These are phyloP conservation scores for Zygoascus biomembranicola DNA, from an alignment of 805 yeast genomes.

Conservation along the genomic window DNA sequence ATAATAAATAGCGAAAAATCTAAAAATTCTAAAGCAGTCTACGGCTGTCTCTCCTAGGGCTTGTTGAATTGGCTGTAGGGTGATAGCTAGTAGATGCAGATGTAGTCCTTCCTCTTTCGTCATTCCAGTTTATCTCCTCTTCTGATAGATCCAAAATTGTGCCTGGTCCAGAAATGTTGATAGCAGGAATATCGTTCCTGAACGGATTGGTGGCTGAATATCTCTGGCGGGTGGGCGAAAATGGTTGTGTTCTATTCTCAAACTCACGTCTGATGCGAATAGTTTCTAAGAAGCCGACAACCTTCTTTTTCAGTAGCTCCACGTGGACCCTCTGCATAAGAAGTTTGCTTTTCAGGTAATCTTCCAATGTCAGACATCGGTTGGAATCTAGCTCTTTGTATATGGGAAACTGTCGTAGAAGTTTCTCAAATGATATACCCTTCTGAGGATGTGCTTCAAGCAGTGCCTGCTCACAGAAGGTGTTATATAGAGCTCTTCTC, in stretches of 20 bases:
- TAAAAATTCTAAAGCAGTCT: neutral
- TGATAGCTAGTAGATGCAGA: conserved; percentile 1
- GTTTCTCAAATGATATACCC: conserved; percentile 55
- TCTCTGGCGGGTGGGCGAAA: neutral
- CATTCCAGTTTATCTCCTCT: neutral
- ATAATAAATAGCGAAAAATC: neutral
- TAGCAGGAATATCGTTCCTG: neutral
- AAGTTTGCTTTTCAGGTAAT: conserved; percentile 24
- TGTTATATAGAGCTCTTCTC: conserved; percentile 49
- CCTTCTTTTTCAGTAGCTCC: conserved; percentile 14
- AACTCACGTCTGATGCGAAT: neutral
- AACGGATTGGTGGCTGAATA: neutral
- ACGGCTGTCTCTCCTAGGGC: conserved; percentile 3
- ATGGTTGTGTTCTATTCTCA: neutral
- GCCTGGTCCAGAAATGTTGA: neutral
- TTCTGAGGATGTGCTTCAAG: conserved; percentile 48
- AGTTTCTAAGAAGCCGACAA: conserved; percentile 17
- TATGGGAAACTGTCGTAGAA: conserved; percentile 62
- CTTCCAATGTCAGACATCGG: conserved; percentile 53
- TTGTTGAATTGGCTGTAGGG: conserved; percentile 4
- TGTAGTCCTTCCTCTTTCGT: neutral
- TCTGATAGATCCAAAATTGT: neutral
- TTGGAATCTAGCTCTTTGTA: conserved; percentile 71
- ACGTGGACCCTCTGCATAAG: conserved; percentile 21
- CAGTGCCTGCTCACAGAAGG: conserved; percentile 62